Evolutionary conservation across 2,329 filamentous ascomycete species (phyloP).

Genomic region (Lasiodiplodia sp.): DNA sequence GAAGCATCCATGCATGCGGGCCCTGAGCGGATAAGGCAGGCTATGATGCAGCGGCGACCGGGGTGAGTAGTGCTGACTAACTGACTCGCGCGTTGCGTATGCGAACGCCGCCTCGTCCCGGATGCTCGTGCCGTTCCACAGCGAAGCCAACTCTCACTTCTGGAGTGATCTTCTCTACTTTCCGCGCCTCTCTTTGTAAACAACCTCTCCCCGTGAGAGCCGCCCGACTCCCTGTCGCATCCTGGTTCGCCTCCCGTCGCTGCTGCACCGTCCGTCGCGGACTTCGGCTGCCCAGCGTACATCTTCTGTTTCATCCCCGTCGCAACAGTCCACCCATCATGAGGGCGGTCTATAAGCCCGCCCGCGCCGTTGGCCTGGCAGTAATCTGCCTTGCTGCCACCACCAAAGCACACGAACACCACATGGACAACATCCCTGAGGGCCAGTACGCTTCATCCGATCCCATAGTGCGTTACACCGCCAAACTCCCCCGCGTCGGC

Average conservation of each 20-base stretch:
- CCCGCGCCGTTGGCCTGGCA: slow-evolving; percentile 25
- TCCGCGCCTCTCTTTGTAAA: slow-evolving; percentile 15
- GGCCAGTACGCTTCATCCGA: slow-evolving; percentile 47
- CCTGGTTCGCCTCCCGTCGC: slow-evolving; percentile 11
- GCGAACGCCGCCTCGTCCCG: not conserved
- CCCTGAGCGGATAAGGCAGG: slow-evolving; percentile 11
- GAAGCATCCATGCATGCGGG: not conserved
- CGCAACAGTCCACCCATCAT: slow-evolving; percentile 24
- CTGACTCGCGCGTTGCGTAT: slow-evolving; percentile 19
- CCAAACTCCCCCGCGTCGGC: not conserved
- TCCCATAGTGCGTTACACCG: slow-evolving; percentile 40
- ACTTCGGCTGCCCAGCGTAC: not conserved
- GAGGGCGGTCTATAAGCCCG: slow-evolving; percentile 26
- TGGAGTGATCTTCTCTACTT: not conserved
- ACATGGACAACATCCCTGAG: slow-evolving; percentile 48
- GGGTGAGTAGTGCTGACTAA: slow-evolving; percentile 18
- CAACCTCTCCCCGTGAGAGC: slow-evolving; percentile 1
- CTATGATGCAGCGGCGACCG: slow-evolving; percentile 26
- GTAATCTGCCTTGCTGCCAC: slow-evolving; percentile 50
- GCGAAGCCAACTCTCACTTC: not conserved
- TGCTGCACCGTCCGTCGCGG: slow-evolving; percentile 21
- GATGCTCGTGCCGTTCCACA: not conserved
- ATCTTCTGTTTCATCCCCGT: slow-evolving; percentile 25
- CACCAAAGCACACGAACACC: slow-evolving; percentile 49
- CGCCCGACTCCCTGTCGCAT: not conserved